Evolutionary conservation across 2,329 filamentous ascomycete species (phyloP).

Genomic region (Xylaria sp.): DNA sequence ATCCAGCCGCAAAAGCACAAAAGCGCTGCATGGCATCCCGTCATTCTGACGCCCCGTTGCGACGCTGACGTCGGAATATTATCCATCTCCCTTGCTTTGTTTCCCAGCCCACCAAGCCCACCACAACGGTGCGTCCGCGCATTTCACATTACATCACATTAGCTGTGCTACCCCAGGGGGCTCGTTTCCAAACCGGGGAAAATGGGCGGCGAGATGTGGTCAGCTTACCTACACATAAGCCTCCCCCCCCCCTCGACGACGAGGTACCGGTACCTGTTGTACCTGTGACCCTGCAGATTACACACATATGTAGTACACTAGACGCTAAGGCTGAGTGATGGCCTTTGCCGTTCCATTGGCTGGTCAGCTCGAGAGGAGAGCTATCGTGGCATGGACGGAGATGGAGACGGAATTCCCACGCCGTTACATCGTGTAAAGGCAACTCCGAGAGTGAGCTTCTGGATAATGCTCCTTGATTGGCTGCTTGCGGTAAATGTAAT

Average conservation of each 20-base stretch:
- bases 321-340: constrained; percentile 18
- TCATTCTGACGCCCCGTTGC: constrained; percentile 18
- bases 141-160: too few relatives aligned
- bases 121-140: constrained; percentile 31
- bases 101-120: constrained; percentile 12
- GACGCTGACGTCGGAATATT: constrained; percentile 29
- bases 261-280: constrained; percentile 30
- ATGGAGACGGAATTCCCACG: constrained; percentile 13
- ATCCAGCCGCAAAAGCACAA: constrained; percentile 28
- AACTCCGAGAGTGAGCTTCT: constrained; percentile 25
- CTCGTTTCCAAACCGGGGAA: constrained; percentile 26
- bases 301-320: not conserved
- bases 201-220: constrained; percentile 32
- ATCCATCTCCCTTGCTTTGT: constrained; percentile 1
- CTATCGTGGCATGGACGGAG: constrained; percentile 13
- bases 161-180: constrained; percentile 2
- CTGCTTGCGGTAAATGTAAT: not conserved
- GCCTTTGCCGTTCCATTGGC: not conserved
- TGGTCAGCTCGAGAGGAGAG: constrained; percentile 15
- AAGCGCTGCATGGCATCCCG: constrained; percentile 6
- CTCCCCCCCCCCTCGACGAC: constrained; percentile 2
- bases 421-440: constrained; percentile 26
- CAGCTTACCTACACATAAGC: too few relatives aligned
- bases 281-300: constrained; percentile 3
- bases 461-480: not conserved